Percentiles rank a stretch among this genome's conserved stretches.
phyloP scores from a whole-genome alignment of 176 grass and related monocot species.

The Oryza nivara region DNA sequence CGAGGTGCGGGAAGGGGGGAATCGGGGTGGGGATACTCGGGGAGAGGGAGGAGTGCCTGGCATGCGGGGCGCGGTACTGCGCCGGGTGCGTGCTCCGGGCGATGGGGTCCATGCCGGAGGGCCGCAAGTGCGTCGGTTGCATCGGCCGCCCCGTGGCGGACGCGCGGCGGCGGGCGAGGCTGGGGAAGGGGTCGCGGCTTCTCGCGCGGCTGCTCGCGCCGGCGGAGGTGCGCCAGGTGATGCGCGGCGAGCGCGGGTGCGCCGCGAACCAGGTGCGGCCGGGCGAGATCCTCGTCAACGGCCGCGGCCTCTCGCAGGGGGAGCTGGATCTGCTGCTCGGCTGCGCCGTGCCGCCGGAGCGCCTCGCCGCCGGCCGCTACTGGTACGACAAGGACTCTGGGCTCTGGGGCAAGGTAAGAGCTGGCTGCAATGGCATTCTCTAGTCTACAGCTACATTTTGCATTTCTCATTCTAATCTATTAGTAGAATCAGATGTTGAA shows the following conservation, averaged over 20 bases:
- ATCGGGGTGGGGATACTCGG: conserved; percentile 58
- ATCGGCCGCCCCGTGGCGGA: conserved; percentile 49
- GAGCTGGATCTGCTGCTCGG: conserved; percentile 58
- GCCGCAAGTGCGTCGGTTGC: conserved; percentile 69
- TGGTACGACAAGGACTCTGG: conserved; percentile 86
- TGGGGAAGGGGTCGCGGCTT: conserved; percentile 59
- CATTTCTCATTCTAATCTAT: background rate
- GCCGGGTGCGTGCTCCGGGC: conserved; percentile 51
- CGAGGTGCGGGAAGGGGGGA: conserved; percentile 55
- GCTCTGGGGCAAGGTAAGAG: conserved; percentile 70
- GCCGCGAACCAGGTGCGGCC: conserved; percentile 57
- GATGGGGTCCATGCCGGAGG: conserved; percentile 83
- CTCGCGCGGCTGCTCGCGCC: conserved; percentile 58
- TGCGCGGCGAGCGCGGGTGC: conserved; percentile 62
- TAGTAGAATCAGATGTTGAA: background rate
- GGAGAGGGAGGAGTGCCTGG: conserved; percentile 59
- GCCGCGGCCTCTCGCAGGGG: conserved; percentile 51
- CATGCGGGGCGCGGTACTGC: conserved; percentile 65
- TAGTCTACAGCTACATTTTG: background rate
- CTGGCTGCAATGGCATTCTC: background rate
- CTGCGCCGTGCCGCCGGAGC: conserved; percentile 46
- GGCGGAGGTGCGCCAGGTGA: conserved; percentile 53
- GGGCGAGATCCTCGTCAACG: conserved; percentile 60
- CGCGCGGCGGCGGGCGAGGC: conserved; percentile 44
- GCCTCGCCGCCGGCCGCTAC: conserved; percentile 53